Conservation (phyloP, 108 stramenopile species). For the Schizochytrium sp. region DNA sequence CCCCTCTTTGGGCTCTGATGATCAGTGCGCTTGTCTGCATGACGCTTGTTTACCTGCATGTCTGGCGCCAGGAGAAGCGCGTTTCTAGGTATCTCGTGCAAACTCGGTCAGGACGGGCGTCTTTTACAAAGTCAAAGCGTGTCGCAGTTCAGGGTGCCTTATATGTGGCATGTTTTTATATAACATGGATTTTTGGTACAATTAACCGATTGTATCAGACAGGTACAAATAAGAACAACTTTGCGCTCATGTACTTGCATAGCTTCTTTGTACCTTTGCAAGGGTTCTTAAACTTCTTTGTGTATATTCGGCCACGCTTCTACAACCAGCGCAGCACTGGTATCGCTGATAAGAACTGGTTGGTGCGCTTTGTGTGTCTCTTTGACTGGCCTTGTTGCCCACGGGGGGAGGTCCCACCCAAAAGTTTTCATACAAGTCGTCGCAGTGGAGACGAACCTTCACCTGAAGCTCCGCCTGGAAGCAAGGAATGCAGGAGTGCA, state of each 20-base stretch:
- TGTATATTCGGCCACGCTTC: slow-evolving; percentile 32
- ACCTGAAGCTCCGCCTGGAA: too few species aligned
- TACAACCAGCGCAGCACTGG: neutral
- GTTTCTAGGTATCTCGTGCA: neutral
- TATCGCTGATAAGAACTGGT: neutral
- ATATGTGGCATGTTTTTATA: neutral
- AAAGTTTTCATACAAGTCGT: neutral
- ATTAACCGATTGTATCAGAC: slow-evolving; percentile 31
- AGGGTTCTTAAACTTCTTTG: slow-evolving; percentile 11
- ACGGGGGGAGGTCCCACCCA: neutral
- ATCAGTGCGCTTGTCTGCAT: slow-evolving; percentile 47
- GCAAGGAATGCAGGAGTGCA: too few species aligned
- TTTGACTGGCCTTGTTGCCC: slow-evolving; percentile 20
- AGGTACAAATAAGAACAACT: neutral
- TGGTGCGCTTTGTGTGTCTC: neutral
- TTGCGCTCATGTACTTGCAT: slow-evolving; percentile 6
- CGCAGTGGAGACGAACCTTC: neutral
- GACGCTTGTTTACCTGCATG: slow-evolving; percentile 59
- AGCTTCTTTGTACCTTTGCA: slow-evolving; percentile 38
- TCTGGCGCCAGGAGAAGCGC: slow-evolving; percentile 59
- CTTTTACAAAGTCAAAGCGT: slow-evolving; percentile 23
- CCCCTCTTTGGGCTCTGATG: slow-evolving; percentile 71
- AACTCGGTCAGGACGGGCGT: neutral
- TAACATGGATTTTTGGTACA: slow-evolving; percentile 41
- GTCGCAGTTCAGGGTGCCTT: neutral